Evolutionary conservation across 1,139 yeast species (phyloP), one percentile per base, ranked within the genome.

Genomic region (Taphrina deformans): DNA sequence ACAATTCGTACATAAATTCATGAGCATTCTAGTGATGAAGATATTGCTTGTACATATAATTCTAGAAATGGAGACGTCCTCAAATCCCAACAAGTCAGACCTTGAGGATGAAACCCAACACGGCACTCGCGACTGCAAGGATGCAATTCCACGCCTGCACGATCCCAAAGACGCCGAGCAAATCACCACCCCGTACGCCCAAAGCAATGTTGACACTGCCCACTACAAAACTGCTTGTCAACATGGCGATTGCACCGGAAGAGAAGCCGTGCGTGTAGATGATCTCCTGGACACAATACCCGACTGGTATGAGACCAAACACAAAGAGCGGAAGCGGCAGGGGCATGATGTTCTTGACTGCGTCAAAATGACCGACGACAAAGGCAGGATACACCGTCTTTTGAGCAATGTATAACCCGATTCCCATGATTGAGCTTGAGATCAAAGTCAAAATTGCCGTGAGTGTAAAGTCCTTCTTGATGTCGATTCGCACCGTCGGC

Each of bases 241-340:
- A 18, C 31, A 50, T 26, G 40, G 48, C 50, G 5, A 46, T 40
- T 12, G 56, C 16, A 24, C 63, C 55, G 4, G 31, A 18, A 10
- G 31, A 31, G 26, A 56, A 31, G n/a, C 64, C 66, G 40, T 59
- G 45, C 29, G 41, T 44, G 38, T 41, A 50, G 35, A 63, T 24
- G 23, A 58, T 27, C 24, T 58, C 63, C 46, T 58, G 66, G 23
- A 63, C 18, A 35, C 56, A 35, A 21, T 51, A 63, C 24, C 46
- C 56, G 21, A 46, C 44, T 4, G 66, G 66, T 12, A 63, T 24
- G 24, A 63, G 40, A 5, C 52, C 58, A 40, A 58, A 18, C 5
- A 58, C 35, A 29, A 63, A 48, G 16, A 63, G 31, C 14, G 64
- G 64, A 2, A 58, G 63, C n/a, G 65, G 64, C 23, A 46, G 27